Evolutionary conservation across 306 rosid species (phyloP).

Genomic region (Quercus parvula): DNA sequence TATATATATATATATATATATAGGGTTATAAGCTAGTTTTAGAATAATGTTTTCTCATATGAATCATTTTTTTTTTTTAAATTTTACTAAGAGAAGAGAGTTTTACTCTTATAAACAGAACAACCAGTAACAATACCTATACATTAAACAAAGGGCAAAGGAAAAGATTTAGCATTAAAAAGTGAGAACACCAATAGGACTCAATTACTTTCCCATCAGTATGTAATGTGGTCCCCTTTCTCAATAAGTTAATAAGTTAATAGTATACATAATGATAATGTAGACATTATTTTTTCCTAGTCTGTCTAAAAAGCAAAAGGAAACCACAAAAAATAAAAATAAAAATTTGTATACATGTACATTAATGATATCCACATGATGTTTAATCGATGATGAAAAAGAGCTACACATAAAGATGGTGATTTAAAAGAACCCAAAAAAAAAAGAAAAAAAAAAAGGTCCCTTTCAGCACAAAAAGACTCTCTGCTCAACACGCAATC

Average conservation of each 20-base stretch:
- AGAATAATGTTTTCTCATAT: too few species aligned
- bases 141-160: not conserved
- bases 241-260: not conserved
- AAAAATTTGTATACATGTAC: not conserved
- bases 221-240: not conserved
- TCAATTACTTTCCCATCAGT: not conserved
- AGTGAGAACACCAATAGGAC: not conserved
- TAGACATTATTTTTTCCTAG: not conserved
- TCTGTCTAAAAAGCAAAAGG: not conserved
- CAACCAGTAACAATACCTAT: not conserved
- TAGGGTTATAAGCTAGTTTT: too few species aligned
- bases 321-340: not conserved
- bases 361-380: not conserved
- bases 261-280: not conserved
- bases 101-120: too few species aligned
- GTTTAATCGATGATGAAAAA: not conserved
- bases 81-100: too few species aligned
- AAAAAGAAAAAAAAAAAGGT: not conserved
- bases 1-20: too few species aligned
- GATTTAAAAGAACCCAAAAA: constrained; percentile 1
- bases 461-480: constrained; percentile 26
- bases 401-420: not conserved
- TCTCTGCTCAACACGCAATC: constrained; percentile 24
- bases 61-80: too few species aligned
- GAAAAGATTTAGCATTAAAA: not conserved